Base-by-base conservation (phyloP, 305 asterid genomes). In the Solanum aculeatissimum region DNA sequence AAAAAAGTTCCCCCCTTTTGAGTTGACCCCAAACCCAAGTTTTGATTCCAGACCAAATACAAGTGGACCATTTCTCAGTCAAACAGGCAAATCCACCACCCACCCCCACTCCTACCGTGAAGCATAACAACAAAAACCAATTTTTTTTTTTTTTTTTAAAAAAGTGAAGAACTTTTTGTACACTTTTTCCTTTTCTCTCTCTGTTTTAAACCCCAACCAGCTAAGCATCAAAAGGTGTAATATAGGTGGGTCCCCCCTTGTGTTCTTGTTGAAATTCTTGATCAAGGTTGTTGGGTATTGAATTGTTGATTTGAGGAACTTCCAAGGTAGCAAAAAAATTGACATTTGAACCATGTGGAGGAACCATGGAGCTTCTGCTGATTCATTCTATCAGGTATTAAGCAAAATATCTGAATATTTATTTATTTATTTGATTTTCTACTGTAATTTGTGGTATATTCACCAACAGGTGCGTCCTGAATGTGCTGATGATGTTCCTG, bases 351-450 rank as follows among this genome's bases (percentile, higher is more conserved):
- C 16, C 21, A 96, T 95, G 98, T 95, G 98, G 98, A 92, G 93
- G 92, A 94, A 88, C 84, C 90, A 89, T 43, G 98, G 98, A 86
- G 91, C 81, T 47, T 92, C 98, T 68, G 97, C 95, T 84, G 98
- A 95, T 88, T 88, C 93, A 25, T 95, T 88, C 83, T 95, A 95
- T 80, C 91, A 92, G 87, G 66, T 58, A 57, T 57, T 9, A 57
- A n/a, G 11, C 16, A 2, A 1, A 19, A 19, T 12, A 3, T 6
- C 63, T 57, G 7, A 57, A 57, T 21, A 58, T 10, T 58, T 21
- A 55, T 55, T 19, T 54, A 4, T 55, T 55, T 54, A 9, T n/a
- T 57, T 57, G 4, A 57, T 57, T 57, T 57, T 57, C 7, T 9
- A 57, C 14, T 57, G 27, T 54, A 54, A 43, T 54, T 54, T 54